Conservation (phyloP, 1,139 yeast species). For the Yamadazyma diddensiae region DNA sequence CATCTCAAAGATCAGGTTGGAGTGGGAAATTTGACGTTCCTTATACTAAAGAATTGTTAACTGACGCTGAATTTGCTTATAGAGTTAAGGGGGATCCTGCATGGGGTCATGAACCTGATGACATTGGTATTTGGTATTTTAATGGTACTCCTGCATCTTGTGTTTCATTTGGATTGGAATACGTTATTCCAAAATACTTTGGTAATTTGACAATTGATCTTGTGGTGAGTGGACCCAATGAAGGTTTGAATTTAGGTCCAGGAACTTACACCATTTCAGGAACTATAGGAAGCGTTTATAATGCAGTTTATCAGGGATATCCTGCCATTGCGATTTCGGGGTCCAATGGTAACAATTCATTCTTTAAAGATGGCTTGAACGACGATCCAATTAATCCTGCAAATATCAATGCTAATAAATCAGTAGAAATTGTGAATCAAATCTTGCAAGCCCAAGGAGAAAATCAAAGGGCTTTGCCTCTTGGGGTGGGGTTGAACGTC, state of each 20-base stretch:
- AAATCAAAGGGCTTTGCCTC: conserved; percentile 32
- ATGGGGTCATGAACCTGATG: conserved; percentile 45
- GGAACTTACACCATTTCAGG: conserved; percentile 42
- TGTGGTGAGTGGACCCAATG: conserved; percentile 48
- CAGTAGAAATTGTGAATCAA: conserved; percentile 30
- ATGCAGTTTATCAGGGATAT: conserved; percentile 38
- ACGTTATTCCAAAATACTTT: conserved; percentile 40
- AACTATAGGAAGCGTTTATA: conserved; percentile 46
- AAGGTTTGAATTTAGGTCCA: conserved; percentile 42
- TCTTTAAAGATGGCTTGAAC: conserved; percentile 37
- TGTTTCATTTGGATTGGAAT: conserved; percentile 42
- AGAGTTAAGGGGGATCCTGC: conserved; percentile 43
- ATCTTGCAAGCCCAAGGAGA: conserved; percentile 31
- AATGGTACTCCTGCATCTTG: conserved; percentile 48
- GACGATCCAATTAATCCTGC: conserved; percentile 32
- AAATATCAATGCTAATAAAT: conserved; percentile 33
- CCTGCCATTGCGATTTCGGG: conserved; percentile 49
- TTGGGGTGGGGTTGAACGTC: conserved; percentile 41
- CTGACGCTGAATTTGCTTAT: conserved; percentile 42
- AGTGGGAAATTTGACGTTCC: conserved; percentile 55
- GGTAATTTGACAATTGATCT: conserved; percentile 34
- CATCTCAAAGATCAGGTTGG: conserved; percentile 56
- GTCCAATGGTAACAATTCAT: conserved; percentile 41
- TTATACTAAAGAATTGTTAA: conserved; percentile 33
- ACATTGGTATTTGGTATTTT: conserved; percentile 46